A percentile compares a stretch with the other conserved stretches of the same genome.
Conservation (phyloP, 305 asterid genomes). For the Fraxinus floribunda region DNA sequence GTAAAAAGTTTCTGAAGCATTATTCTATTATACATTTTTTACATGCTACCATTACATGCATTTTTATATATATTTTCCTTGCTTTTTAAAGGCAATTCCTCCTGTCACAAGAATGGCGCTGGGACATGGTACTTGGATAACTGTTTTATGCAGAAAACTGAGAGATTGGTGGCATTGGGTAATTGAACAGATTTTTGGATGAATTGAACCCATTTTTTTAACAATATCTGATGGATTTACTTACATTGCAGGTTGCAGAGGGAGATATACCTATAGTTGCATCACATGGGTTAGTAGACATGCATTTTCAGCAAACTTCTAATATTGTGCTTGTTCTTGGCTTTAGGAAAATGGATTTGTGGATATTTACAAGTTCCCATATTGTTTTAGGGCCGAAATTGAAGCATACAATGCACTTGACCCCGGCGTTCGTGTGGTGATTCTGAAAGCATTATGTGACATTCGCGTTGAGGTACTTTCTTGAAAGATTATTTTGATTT, state of each 20-base stretch:
- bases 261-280: conserved; percentile 98
- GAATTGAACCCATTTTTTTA: conserved; percentile 6
- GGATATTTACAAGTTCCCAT: conserved; percentile 19
- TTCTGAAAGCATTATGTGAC: conserved; percentile 94
- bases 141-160: conserved; percentile 87
- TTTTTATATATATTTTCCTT: neutral
- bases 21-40: neutral
- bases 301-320: conserved; percentile 14
- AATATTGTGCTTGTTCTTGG: conserved; percentile 14
- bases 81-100: conserved; percentile 74
- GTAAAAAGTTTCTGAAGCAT: neutral
- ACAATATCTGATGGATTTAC: conserved; percentile 21
- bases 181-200: conserved; percentile 30
- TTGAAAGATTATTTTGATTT: neutral
- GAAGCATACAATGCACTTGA: conserved; percentile 76
- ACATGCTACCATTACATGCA: neutral
- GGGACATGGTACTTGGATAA: conserved; percentile 84
- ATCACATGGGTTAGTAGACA: conserved; percentile 80
- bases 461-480: conserved; percentile 92
- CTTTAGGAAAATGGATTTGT: conserved; percentile 9
- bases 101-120: conserved; percentile 94
- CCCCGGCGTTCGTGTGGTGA: conserved; percentile 90
- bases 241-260: conserved; percentile 78
- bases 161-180: conserved; percentile 99
- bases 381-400: conserved; percentile 71